Conservation (phyloP, 345 rosid genomes). For the Cardamine occulta region DNA sequence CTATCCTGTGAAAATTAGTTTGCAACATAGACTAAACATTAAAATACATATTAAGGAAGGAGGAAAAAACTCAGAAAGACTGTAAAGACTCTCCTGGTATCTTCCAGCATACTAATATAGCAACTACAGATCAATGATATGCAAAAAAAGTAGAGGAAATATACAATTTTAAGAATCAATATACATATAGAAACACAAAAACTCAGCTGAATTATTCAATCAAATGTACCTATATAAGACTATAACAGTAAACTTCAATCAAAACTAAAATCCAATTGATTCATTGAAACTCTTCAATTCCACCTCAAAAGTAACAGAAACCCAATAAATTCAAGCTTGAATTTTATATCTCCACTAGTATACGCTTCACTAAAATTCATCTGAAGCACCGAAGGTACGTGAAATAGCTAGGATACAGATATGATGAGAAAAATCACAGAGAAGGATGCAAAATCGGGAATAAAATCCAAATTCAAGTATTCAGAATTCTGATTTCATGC, state of each 20-base stretch:
- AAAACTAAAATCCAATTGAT: background rate
- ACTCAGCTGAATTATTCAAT: slow-evolving; percentile 1
- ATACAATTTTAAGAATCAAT: background rate
- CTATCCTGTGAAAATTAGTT: background rate
- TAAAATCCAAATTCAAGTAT: slow-evolving; percentile 7
- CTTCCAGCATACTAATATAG: background rate
- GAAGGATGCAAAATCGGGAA: background rate
- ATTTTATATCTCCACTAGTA: background rate
- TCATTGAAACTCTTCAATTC: background rate
- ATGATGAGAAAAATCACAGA: background rate
- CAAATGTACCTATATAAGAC: background rate
- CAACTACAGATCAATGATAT: background rate
- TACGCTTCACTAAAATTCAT: background rate
- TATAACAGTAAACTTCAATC: background rate
- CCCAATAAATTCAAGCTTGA: background rate
- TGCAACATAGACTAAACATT: no score
- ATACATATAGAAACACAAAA: background rate
- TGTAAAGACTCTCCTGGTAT: background rate
- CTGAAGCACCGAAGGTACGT: background rate
- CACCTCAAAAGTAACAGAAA: background rate
- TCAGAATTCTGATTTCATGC: background rate
- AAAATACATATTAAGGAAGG: no score
- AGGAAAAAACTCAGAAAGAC: background rate
- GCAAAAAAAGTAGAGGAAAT: background rate
- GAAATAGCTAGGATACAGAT: background rate